Base-by-base conservation (phyloP, 2,329 filamentous ascomycete genomes). In the Fusarium gaditjirri region DNA sequence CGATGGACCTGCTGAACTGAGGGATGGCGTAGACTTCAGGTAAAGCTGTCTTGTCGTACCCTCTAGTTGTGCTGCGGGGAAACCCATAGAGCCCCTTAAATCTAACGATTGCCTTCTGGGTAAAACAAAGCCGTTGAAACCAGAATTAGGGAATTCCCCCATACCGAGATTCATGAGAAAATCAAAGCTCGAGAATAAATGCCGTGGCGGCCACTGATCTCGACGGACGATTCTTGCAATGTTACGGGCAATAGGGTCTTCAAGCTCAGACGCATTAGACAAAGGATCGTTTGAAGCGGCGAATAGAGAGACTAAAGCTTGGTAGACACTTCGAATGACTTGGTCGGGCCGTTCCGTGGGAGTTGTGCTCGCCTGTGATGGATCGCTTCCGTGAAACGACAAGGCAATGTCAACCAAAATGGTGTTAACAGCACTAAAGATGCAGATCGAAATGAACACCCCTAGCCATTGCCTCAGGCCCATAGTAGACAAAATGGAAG, bases 341-440 rank as follows among this genome's bases (percentile, higher is more conserved):
- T 76, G 72, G 12, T 67, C 68, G 77, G 74, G 72, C 42, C 55
- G 63, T 49, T 68, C 67, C 13, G 35, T 60, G 19, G 65, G 60
- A 23, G 43, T 63, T 33, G 36, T 57, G 36, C 61, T 70, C 33
- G 50, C 52, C 44, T 61, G 54, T 9, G 52, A 65, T 35, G 68
- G 61, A 52, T 67, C 44, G 59, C 63, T 52, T 25, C 61, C 60
- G 41, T 74, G 56, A 38, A 72, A 58, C 39, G 71, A 72, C 23
- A 68, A 68, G 29, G 76, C 65, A 52, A 86, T 80, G 61, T 88
- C 86, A 21, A 85, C 80, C 9, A 89, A 78, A 4, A 90, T 82
- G 2, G 87, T 87, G 53, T 85, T 84, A 25, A 86, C 83, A 33
- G 87, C 81, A 75, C 87, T 89, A 73, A 90, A 89, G n/a, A 90